Conservation (phyloP, 306 rosid genomes). For the Ormosia semicastrata region DNA sequence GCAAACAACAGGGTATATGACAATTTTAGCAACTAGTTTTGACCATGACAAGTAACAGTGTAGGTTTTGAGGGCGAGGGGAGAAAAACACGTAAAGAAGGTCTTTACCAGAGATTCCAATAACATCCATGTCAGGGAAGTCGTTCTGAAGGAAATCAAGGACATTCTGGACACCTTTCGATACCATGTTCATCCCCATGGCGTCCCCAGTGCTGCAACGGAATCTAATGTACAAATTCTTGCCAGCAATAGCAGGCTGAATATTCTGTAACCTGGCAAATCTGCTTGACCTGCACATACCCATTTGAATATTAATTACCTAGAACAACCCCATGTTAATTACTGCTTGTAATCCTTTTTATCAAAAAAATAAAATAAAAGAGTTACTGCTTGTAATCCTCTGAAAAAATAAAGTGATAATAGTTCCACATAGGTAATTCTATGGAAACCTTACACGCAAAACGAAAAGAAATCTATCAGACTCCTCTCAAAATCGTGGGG, state of each 20-base stretch:
- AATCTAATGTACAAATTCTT: constrained; percentile 66
- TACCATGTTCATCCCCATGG: constrained; percentile 92
- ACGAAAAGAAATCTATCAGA: neutral
- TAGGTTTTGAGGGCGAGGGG: neutral
- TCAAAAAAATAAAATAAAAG: too few relatives aligned
- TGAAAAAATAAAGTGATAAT: neutral
- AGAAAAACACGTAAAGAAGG: neutral
- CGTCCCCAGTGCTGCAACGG: constrained; percentile 72
- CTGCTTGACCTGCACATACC: constrained; percentile 61
- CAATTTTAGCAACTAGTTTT: constrained; percentile 18
- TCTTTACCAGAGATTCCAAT: constrained; percentile 70
- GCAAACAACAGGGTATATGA: neutral
- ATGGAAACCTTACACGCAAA: neutral
- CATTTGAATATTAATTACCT: constrained; percentile 6
- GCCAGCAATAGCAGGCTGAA: constrained; percentile 59
- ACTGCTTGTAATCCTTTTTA: neutral
- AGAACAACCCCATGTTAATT: neutral
- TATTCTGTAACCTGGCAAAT: constrained; percentile 58
- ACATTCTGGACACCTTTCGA: constrained; percentile 76
- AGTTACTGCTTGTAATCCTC: neutral
- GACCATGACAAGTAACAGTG: neutral
- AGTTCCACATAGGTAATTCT: neutral
- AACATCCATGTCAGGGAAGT: constrained; percentile 77
- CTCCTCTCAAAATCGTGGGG: neutral
- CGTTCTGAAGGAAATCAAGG: constrained; percentile 57